Evolutionary conservation across 2,329 filamentous ascomycete species (phyloP), one percentile per base, ranked within the genome.

Genomic region (Pyrenophora tritici-repentis): DNA sequence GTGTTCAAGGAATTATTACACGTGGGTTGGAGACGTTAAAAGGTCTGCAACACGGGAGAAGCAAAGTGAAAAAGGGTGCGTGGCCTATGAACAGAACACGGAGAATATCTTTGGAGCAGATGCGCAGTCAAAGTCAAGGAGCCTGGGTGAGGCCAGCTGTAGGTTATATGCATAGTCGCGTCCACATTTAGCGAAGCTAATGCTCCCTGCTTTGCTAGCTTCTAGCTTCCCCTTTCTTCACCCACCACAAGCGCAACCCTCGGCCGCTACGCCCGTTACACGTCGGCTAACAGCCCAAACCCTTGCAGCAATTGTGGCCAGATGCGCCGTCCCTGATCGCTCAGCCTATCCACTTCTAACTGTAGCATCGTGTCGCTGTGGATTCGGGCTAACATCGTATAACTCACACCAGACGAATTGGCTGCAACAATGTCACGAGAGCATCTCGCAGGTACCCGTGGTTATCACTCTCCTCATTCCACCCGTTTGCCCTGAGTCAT

Each of bases 271-370:
- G 51, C 51, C 53, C 56, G 50, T 50, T 35, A 31, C 49, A 16
- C 26, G 13, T 34, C 34, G 26, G 46, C 49, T 52, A 49, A 53
- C 52, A 52, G 57, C 54, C 42, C 55, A 56, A 53, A 47, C 49
- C 67, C 63, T 65, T 62, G 61, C 55, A 51, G 38, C 22, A 35
- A 33, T 20, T 13, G 46, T 35, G 47, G 49, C 49, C 47, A 53
- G 46, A 50, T 41, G 37, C 41, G 26, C 42, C 33, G 44, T 45
- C 54, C 58, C 50, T 58, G 57, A 58, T 61, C 54, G 57, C 57
- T 56, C 58, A 55, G 54, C 60, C 50, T 57, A 58, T 57, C 51
- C 44, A 60, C 61, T 65, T 53, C 62, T 67, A 62, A 66, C 66
- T 62, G 55, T 36, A 62, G 53, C 44, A 32, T 31, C 35, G 47